phyloP scores from a whole-genome alignment of 2,329 filamentous ascomycete genomes.

The Teratosphaeria pseudoeucalypti region DNA sequence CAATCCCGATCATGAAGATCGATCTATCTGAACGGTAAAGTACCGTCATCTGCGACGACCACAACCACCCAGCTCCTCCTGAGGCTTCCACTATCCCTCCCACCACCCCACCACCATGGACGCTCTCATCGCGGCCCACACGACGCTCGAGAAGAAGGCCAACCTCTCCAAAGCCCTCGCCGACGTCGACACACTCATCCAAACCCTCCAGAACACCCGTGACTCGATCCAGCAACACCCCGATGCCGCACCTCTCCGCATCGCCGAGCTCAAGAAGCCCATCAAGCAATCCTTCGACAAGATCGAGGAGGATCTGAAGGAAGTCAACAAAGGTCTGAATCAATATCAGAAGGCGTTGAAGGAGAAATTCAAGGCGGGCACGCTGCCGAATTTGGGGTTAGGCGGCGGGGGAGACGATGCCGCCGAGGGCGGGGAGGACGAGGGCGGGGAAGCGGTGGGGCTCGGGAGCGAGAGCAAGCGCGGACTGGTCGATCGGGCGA shows the following conservation, averaged over 20 bases:
- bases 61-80: background rate
- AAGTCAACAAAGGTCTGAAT: constrained; percentile 70
- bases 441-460: constrained; percentile 42
- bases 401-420: background rate
- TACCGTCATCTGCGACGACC: background rate
- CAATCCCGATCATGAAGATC: background rate
- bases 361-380: constrained; percentile 60
- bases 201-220: constrained; percentile 62
- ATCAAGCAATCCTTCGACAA: constrained; percentile 71
- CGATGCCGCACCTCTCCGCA: constrained; percentile 58
- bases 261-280: constrained; percentile 78
- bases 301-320: constrained; percentile 71
- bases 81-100: background rate
- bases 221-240: constrained; percentile 63
- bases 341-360: constrained; percentile 79
- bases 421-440: background rate
- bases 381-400: constrained; percentile 64
- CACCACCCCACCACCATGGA: constrained; percentile 39
- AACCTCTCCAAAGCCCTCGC: constrained; percentile 61
- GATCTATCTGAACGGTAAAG: background rate
- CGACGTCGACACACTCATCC: constrained; percentile 75
- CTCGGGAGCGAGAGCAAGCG: constrained; percentile 67
- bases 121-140: constrained; percentile 61
- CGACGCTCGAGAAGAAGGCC: constrained; percentile 57
- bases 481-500: constrained; percentile 76